These are phyloP conservation scores for Cephalotrichum gorgonifer DNA, from an alignment of 2,329 filamentous ascomycete genomes.

Conservation along the genomic window DNA sequence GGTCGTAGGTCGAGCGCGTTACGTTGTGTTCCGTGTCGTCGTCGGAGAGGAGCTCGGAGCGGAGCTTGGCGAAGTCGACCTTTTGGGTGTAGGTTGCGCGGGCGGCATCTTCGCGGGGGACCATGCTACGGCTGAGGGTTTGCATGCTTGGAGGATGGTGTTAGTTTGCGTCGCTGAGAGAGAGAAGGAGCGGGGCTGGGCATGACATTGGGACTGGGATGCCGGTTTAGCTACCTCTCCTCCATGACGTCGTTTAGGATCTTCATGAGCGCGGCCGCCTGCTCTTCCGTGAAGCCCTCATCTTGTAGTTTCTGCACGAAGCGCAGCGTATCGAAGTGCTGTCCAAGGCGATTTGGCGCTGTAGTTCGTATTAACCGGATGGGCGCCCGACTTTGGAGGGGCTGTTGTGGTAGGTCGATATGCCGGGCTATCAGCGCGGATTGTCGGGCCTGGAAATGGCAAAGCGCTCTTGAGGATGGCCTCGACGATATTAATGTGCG, in stretches of 20 bases:
- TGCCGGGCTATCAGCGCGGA: background rate
- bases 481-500: background rate
- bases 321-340: constrained; percentile 97
- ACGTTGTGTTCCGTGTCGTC: constrained; percentile 86
- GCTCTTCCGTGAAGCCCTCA: constrained; percentile 92
- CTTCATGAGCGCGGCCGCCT: constrained; percentile 97
- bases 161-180: background rate
- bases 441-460: background rate
- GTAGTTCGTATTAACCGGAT: too few relatives aligned
- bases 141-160: constrained; percentile 55
- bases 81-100: constrained; percentile 77
- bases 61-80: constrained; percentile 95
- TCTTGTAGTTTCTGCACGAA: constrained; percentile 83
- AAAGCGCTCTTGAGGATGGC: background rate
- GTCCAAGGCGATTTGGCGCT: constrained; percentile 58
- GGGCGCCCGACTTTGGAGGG: constrained; percentile 58
- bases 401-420: constrained; percentile 18
- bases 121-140: constrained; percentile 96
- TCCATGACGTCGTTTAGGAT: constrained; percentile 94
- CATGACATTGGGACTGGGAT: background rate
- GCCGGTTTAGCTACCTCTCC: constrained; percentile 69
- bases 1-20: constrained; percentile 82
- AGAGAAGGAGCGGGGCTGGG: background rate
- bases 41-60: constrained; percentile 83
- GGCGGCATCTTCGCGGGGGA: constrained; percentile 84